These are phyloP conservation scores for Trichoderma harzianum DNA, from an alignment of 2,329 filamentous ascomycete genomes.

Conservation along the genomic window DNA sequence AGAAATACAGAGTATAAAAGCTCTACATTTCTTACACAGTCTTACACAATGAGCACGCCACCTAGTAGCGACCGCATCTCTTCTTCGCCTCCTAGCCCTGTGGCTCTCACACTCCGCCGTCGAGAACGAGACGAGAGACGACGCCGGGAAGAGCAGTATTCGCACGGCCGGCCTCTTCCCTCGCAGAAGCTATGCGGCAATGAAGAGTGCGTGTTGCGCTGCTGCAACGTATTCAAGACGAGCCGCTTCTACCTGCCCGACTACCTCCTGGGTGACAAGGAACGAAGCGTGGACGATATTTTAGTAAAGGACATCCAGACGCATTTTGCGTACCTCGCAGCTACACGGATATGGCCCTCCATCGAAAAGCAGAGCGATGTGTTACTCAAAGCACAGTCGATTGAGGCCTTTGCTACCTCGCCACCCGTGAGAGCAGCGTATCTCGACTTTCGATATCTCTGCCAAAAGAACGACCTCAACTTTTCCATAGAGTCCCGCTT, in stretches of 20 bases:
- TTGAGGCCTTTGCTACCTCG: constrained; percentile 27
- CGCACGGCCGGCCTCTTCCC: constrained; percentile 22
- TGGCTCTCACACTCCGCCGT: constrained; percentile 19
- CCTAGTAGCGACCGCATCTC: not conserved
- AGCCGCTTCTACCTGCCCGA: not conserved
- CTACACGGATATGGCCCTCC: constrained; percentile 4
- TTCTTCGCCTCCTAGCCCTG: not conserved
- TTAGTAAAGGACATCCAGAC: constrained; percentile 20
- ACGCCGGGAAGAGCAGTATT: constrained; percentile 21
- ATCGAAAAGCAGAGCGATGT: not conserved
- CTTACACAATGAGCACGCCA: not conserved
- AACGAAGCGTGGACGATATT: constrained; percentile 12
- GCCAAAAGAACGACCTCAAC: not conserved
- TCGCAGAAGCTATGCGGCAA: constrained; percentile 22
- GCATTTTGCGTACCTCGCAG: constrained; percentile 23
- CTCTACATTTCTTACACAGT: not conserved
- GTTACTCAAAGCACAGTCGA: constrained; percentile 18
- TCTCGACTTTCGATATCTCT: constrained; percentile 19
- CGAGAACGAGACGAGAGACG: constrained; percentile 13
- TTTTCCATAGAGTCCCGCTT: not conserved
- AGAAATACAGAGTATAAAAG: not conserved
- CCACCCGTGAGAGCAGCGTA: constrained; percentile 28
- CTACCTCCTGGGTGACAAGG: constrained; percentile 9
- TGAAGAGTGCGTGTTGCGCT: constrained; percentile 19
- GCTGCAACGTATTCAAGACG: constrained; percentile 6